Conservation (phyloP, 2,329 filamentous ascomycete species). For the Neoascochyta sp. region DNA sequence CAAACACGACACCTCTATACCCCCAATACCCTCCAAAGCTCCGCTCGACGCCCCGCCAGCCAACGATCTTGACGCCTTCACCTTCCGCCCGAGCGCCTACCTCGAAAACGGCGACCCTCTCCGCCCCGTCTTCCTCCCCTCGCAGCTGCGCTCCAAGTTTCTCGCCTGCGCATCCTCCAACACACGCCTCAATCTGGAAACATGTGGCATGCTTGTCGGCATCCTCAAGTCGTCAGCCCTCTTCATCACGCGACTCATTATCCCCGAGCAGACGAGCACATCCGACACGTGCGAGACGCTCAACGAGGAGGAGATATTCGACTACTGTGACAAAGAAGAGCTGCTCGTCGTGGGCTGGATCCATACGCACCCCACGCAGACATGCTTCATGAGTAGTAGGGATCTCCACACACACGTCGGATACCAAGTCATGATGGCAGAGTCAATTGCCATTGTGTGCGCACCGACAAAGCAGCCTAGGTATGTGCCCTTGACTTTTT, state of each 20-base stretch:
- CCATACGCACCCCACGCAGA: constrained; percentile 93
- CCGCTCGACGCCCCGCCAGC: constrained; percentile 24
- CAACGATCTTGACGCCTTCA: constrained; percentile 59
- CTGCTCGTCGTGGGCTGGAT: constrained; percentile 93
- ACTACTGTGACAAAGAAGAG: constrained; percentile 82
- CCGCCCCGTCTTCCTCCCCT: constrained; percentile 81
- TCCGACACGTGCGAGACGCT: constrained; percentile 93
- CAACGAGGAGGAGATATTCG: constrained; percentile 79
- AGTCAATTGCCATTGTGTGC: constrained; percentile 96
- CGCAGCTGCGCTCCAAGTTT: constrained; percentile 69
- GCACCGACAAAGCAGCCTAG: constrained; percentile 75
- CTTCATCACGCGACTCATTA: constrained; percentile 82
- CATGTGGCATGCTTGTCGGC: constrained; percentile 90
- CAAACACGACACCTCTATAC: constrained; percentile 18
- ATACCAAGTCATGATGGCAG: constrained; percentile 93
- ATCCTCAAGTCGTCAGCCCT: constrained; percentile 88
- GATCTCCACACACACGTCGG: constrained; percentile 92
- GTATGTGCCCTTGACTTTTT: no score
- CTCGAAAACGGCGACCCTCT: constrained; percentile 86
- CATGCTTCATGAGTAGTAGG: constrained; percentile 94
- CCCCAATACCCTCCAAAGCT: constrained; percentile 26
- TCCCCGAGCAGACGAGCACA: constrained; percentile 86
- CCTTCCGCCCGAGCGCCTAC: constrained; percentile 79
- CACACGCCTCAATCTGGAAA: constrained; percentile 79
- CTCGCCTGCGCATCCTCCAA: constrained; percentile 71